These are phyloP conservation scores for Vitis cinerea DNA, from an alignment of 164 flowering plant genomes.

Conservation along the genomic window DNA sequence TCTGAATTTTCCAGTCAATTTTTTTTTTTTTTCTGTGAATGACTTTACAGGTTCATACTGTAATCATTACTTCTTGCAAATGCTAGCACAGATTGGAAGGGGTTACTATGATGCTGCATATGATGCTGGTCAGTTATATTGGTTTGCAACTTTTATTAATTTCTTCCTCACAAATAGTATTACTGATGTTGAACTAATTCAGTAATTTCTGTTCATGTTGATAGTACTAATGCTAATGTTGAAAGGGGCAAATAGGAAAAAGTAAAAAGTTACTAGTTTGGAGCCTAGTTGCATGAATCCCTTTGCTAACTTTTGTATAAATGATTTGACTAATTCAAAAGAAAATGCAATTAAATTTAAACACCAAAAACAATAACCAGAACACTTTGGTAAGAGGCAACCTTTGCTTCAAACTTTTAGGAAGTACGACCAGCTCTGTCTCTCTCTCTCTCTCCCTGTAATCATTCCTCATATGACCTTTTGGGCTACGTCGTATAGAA, in stretches of 20 bases:
- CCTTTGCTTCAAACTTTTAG: no score
- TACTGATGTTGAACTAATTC: not conserved
- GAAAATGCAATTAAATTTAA: no score
- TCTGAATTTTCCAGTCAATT: not conserved
- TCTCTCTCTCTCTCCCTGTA: no score
- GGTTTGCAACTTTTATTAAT: no score
- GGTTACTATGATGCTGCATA: conserved; percentile 70
- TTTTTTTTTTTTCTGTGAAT: not conserved
- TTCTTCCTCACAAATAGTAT: no score
- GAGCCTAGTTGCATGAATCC: not conserved
- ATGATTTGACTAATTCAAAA: no score
- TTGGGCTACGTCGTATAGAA: no score
- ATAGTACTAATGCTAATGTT: not conserved
- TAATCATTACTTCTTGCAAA: conserved; percentile 85
- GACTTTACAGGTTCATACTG: conserved; percentile 62
- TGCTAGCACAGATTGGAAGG: conserved; percentile 65
- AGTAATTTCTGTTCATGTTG: not conserved
- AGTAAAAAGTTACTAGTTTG: not conserved
- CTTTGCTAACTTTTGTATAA: not conserved
- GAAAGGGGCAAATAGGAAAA: not conserved
- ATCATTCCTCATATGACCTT: no score
- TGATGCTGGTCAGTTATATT: conserved; percentile 54
- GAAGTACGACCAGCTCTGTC: no score
- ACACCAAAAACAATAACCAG: no score
- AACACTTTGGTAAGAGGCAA: no score